Base-by-base conservation (phyloP, 208 protist genomes). In the Acanthamoeba royreba region DNA sequence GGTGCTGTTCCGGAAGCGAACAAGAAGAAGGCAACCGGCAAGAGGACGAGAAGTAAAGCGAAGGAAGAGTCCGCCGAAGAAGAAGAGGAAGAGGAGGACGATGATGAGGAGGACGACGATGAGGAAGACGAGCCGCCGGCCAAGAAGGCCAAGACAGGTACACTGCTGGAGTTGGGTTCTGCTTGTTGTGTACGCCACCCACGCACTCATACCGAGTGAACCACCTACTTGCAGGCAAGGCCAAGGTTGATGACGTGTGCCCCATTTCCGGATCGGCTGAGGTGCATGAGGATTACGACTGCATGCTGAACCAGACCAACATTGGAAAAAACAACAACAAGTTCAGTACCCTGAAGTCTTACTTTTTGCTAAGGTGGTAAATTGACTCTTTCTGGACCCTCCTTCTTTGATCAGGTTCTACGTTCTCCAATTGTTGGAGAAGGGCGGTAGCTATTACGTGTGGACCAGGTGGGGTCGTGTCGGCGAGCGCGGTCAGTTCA, bases 301-400 rank as follows among this genome's bases (percentile, higher is more conserved):
- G 86, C 43, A 98, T 96, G 94, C 93, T 98, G 13, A 98, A 98
- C 93, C 97, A 98, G 93, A 98, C 97, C 40, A 96, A 98, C 92
- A 97, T 98, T 86, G 74, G 86, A 9, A 19, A 95, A 35, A 97
- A 97, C 95, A 97, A 96, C 95, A 97, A 97, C 94, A 97, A 98
- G 95, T 98, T 55, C 49, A 19, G n/a, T n/a, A n/a, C n/a, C n/a
- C n/a, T n/a, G n/a, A n/a, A n/a, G n/a, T n/a, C n/a, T n/a, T n/a
- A n/a, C n/a, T n/a, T n/a, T n/a, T n/a, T n/a, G n/a, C n/a, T n/a
- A n/a, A n/a, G n/a, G n/a, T n/a, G n/a, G n/a, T n/a, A n/a, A n/a
- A n/a, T n/a, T n/a, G n/a, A n/a, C n/a, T n/a, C n/a, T n/a, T n/a
- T n/a, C n/a, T n/a, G n/a, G n/a, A n/a, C n/a, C n/a, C n/a, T n/a